These are phyloP conservation scores for Dactylis glomerata DNA, from an alignment of 176 grass and related monocot species.

Conservation along the genomic window DNA sequence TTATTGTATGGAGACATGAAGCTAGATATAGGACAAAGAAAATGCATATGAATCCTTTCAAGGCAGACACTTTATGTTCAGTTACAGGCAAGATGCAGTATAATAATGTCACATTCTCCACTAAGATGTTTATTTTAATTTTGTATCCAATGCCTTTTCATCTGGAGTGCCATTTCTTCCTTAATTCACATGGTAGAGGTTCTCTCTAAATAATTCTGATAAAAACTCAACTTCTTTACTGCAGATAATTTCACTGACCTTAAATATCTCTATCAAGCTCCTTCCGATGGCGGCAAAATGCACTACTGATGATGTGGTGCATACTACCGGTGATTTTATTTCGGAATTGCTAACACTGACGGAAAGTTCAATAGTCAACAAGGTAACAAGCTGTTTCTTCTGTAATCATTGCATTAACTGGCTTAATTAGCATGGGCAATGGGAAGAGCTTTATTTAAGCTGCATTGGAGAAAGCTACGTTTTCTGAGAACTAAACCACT, in stretches of 20 bases:
- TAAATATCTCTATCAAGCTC: slow-evolving; percentile 57
- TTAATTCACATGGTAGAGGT: neutral
- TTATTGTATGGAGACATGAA: neutral
- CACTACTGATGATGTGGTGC: slow-evolving; percentile 31
- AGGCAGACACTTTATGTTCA: neutral
- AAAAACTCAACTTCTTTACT: slow-evolving; percentile 32
- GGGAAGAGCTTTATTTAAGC: neutral
- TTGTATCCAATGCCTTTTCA: slow-evolving; percentile 2
- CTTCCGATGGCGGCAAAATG: slow-evolving; percentile 48
- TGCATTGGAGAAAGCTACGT: neutral
- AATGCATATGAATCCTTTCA: neutral
- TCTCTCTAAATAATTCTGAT: slow-evolving; percentile 26
- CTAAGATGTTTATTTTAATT: neutral
- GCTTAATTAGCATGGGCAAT: slow-evolving; percentile 13
- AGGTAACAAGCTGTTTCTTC: slow-evolving; percentile 47
- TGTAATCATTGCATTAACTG: slow-evolving; percentile 15
- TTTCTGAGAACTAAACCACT: neutral
- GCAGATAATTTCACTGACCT: slow-evolving; percentile 69
- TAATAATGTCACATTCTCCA: neutral
- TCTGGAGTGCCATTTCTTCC: neutral
- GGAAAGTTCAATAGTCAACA: slow-evolving; percentile 57
- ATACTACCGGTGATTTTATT: slow-evolving; percentile 45
- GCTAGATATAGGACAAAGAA: neutral
- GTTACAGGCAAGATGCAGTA: neutral
- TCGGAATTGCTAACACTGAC: slow-evolving; percentile 46